phyloP scores from a whole-genome alignment of 1,284 basidiomycete species.

The Neotropicomus parvogracilis region DNA sequence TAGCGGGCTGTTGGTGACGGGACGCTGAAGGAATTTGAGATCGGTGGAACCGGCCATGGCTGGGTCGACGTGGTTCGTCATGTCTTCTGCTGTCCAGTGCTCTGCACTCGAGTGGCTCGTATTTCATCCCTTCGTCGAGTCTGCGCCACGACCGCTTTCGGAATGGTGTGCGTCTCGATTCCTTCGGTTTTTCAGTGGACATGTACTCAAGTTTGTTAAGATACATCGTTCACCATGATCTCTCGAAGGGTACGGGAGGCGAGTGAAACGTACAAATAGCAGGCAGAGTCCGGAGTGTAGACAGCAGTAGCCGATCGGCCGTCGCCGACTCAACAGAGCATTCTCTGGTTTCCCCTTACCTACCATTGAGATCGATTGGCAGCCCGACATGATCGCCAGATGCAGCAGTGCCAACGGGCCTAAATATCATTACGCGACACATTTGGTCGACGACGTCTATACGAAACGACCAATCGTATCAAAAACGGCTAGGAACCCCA shows the following conservation, averaged over 20 bases:
- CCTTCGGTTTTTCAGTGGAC: slow-evolving; percentile 1
- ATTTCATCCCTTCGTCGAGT: slow-evolving; percentile 41
- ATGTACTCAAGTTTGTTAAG: slow-evolving; percentile 35
- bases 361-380: too few relatives aligned
- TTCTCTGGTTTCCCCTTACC: too few relatives aligned
- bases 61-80: slow-evolving; percentile 58
- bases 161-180: slow-evolving; percentile 52
- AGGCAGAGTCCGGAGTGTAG: too few relatives aligned
- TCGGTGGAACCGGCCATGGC: slow-evolving; percentile 45
- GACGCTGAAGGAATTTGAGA: slow-evolving; percentile 64
- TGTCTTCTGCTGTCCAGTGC: background rate
- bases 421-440: too few relatives aligned
- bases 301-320: too few relatives aligned
- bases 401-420: too few relatives aligned
- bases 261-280: slow-evolving; percentile 10
- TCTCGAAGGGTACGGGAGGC: slow-evolving; percentile 85
- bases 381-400: too few relatives aligned
- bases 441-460: too few relatives aligned
- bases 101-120: background rate
- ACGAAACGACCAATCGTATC: too few relatives aligned
- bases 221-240: slow-evolving; percentile 75
- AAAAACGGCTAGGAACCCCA: too few relatives aligned
- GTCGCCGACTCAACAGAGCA: too few relatives aligned
- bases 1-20: background rate
- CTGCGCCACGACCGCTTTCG: slow-evolving; percentile 76